Evolutionary conservation across 2,329 filamentous ascomycete genomes (phyloP).

Genomic region (Stachybotrys elegans): DNA sequence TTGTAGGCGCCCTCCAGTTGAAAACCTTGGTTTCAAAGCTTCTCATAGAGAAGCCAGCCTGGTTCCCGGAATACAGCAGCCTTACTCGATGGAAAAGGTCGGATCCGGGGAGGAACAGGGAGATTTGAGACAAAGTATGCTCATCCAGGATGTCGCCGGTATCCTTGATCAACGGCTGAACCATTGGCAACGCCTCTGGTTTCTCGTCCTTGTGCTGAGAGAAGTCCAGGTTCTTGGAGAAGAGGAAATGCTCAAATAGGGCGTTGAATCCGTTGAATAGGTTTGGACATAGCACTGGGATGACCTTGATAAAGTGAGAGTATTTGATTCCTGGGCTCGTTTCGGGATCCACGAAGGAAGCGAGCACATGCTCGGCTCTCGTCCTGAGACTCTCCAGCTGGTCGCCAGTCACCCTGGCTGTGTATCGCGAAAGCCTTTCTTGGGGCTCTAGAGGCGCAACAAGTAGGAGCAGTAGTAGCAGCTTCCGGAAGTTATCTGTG

Average conservation of each 20-base stretch:
- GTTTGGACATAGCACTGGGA: constrained; percentile 57
- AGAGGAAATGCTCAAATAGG: constrained; percentile 71
- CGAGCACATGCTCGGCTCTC: constrained; percentile 60
- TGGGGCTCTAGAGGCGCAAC: constrained; percentile 60
- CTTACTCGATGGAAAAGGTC: constrained; percentile 62
- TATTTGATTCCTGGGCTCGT: constrained; percentile 59
- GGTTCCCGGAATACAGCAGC: constrained; percentile 64
- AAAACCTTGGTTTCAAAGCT: constrained; percentile 71
- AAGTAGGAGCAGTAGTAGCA: constrained; percentile 66
- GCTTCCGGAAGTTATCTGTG: constrained; percentile 64
- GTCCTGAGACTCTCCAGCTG: constrained; percentile 54
- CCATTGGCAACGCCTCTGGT: constrained; percentile 11
- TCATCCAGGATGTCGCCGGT: constrained; percentile 58
- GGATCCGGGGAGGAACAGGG: constrained; percentile 63
- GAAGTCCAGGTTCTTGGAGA: constrained; percentile 66
- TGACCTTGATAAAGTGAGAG: constrained; percentile 53
- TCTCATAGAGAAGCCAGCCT: constrained; percentile 71
- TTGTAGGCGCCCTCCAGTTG: constrained; percentile 71
- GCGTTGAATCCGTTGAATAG: constrained; percentile 64
- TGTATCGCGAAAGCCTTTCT: constrained; percentile 59
- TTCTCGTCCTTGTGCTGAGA: constrained; percentile 40
- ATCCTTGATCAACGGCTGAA: constrained; percentile 46
- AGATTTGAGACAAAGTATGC: constrained; percentile 63
- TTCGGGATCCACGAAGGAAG: constrained; percentile 62
- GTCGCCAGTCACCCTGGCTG: constrained; percentile 48